These are phyloP conservation scores for Raddia distichophylla DNA, from an alignment of 176 grass and related monocot species.

Conservation along the genomic window DNA sequence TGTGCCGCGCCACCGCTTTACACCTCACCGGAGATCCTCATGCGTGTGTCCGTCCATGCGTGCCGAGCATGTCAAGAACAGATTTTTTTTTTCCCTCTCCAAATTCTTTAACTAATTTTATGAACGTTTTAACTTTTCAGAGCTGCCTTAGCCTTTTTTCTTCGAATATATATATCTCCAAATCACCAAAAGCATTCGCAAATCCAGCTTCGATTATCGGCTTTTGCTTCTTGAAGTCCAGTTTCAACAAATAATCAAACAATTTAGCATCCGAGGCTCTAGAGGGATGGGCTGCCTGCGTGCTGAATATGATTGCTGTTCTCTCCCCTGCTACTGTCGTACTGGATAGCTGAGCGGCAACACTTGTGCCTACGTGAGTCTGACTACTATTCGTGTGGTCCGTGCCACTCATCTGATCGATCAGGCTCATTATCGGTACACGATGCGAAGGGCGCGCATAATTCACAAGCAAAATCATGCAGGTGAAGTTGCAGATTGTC, in stretches of 20 bases:
- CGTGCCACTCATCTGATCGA: too few relatives aligned
- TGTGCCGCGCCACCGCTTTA: constrained; percentile 19
- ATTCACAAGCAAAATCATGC: not conserved
- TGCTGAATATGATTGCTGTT: not conserved
- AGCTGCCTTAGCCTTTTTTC: too few relatives aligned
- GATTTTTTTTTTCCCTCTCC: too few relatives aligned
- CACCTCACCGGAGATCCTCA: constrained; percentile 5
- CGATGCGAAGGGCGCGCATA: not conserved
- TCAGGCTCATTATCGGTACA: not conserved
- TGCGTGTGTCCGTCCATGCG: not conserved
- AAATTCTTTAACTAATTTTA: too few relatives aligned
- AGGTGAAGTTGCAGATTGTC: not conserved
- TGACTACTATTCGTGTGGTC: not conserved
- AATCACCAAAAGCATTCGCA: too few relatives aligned
- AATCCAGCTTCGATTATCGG: too few relatives aligned
- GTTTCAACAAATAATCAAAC: too few relatives aligned
- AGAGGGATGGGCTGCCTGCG: not conserved
- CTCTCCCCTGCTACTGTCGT: not conserved
- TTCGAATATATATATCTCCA: too few relatives aligned
- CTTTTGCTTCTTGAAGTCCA: too few relatives aligned
- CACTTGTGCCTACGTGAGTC: not conserved
- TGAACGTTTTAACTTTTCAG: too few relatives aligned
- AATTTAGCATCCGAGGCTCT: not conserved
- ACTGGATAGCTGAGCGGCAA: too few relatives aligned
- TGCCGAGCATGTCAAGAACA: too few relatives aligned